Evolutionary conservation across 2,329 filamentous ascomycete genomes (phyloP), one percentile per base, ranked within the genome.

Genomic region (Phialocephala subalpina): DNA sequence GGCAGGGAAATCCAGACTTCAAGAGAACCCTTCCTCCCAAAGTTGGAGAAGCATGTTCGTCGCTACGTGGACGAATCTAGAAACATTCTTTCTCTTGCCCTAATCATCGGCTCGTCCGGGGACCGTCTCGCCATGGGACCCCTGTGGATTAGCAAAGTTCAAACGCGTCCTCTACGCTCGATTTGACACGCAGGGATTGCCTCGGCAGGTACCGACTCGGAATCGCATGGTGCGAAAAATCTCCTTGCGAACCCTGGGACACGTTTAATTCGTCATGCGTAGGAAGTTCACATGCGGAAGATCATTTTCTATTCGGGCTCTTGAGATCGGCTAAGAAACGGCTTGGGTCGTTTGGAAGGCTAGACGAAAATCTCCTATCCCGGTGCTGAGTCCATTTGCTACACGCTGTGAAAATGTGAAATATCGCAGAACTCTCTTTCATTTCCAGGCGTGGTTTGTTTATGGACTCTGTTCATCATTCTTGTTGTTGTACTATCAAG

Each of bases 361-460:
- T 22, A 47, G 42, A 22, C 42, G n/a, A n/a, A 22, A n/a, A 4
- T 47, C 42, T 47, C 18, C 9, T 4, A 33, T 33, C 29, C 29
- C 29, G 4, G 9, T 33, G 4, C 9, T 33, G 29, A 33, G 29
- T 9, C 29, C 9, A 4, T 22, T 47, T 22, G 14, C 42, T 22
- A n/a, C 6, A 47, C n/a, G n/a, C 3, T 47, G 4, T 47, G 42
- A 22, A 22, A 20, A 8, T 22, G 8, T 29, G 11, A 52, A 29
- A 52, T 52, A 52, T 29, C 42, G n/a, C 22, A 52, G 47, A 29
- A 52, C 47, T 7, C 16, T 52, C 47, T 52, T 52, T 29, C 22
- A 22, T 16, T 47, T n/a, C 18, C 42, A 22, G 18, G 18, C 20
- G 42, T 5, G 11, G 3, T 20, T 25, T 49, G 47, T 52, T 29